phyloP scores from a whole-genome alignment of 78 protist species.

The Dictyostelium discoideum region DNA sequence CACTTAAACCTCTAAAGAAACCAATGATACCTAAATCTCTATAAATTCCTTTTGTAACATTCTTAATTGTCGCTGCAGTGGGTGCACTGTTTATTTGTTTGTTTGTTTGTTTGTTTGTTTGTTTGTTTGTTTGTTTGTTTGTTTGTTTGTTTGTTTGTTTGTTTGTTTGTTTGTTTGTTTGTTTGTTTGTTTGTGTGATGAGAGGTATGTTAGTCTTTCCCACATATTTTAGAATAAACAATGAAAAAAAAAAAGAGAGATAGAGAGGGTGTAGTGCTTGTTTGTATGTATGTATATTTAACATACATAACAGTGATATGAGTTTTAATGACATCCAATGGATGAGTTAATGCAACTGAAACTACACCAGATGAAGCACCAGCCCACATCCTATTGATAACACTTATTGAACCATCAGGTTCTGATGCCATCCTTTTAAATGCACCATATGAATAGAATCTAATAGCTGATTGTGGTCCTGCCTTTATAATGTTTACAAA shows the following conservation, averaged over 20 bases:
- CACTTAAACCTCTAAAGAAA: constrained; percentile 42
- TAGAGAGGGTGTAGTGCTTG: neutral
- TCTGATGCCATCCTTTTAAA: constrained; percentile 34
- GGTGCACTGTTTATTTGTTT: neutral
- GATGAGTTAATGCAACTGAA: constrained; percentile 44
- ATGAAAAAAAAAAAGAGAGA: too few species aligned
- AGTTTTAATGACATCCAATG: constrained; percentile 60
- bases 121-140: too few species aligned
- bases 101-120: too few species aligned
- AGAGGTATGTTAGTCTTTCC: too few species aligned
- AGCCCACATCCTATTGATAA: constrained; percentile 50
- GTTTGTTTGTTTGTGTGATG: too few species aligned
- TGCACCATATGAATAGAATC: constrained; percentile 51
- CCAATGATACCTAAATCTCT: constrained; percentile 15
- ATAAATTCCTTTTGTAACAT: neutral
- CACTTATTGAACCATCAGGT: neutral
- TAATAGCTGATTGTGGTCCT: constrained; percentile 67
- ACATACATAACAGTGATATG: neutral
- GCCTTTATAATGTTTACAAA: constrained; percentile 42
- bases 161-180: too few species aligned
- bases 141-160: too few species aligned
- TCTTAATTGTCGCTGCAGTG: neutral
- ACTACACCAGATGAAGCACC: constrained; percentile 76
- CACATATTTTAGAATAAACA: too few species aligned
- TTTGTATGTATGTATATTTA: too few species aligned